Evolutionary conservation across 2,329 filamentous ascomycete genomes (phyloP).

Genomic region (Sarocladium brachiariae): DNA sequence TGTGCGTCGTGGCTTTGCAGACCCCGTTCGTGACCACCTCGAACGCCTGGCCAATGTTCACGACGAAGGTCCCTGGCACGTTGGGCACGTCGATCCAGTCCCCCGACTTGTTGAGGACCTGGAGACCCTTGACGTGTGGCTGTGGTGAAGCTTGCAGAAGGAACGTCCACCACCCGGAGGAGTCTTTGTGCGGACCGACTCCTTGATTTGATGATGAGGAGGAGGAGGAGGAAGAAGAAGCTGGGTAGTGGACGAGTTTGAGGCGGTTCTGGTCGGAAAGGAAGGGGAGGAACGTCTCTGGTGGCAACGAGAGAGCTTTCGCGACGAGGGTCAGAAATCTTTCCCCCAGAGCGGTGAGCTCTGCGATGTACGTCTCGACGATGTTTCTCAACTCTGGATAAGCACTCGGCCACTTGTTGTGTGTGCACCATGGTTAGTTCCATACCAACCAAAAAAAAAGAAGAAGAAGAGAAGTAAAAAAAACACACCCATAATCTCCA

Average conservation of each 20-base stretch:
- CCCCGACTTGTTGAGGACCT: slow-evolving; percentile 41
- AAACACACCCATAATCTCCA: no score
- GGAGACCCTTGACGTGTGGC: slow-evolving; percentile 40
- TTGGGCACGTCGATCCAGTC: slow-evolving; percentile 44
- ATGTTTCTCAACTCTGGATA: slow-evolving; percentile 27
- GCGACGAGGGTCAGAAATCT: slow-evolving; percentile 51
- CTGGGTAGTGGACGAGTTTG: slow-evolving; percentile 49
- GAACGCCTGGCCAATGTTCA: slow-evolving; percentile 53
- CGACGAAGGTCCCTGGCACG: slow-evolving; percentile 43
- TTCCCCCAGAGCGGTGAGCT: slow-evolving; percentile 42
- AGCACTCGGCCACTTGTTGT: slow-evolving; percentile 34
- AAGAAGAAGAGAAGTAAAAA: no score
- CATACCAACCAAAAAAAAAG: no score
- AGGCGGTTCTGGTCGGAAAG: slow-evolving; percentile 51
- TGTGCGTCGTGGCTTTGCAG: slow-evolving; percentile 45
- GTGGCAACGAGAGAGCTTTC: slow-evolving; percentile 42
- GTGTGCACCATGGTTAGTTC: no score
- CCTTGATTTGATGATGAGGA: no score
- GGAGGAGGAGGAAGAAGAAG: slow-evolving; percentile 12
- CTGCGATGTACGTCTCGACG: slow-evolving; percentile 42
- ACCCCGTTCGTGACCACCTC: slow-evolving; percentile 48
- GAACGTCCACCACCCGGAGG: slow-evolving; percentile 58
- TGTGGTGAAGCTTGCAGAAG: slow-evolving; percentile 52
- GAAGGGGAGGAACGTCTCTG: slow-evolving; percentile 43
- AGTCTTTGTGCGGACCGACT: slow-evolving; percentile 57